phyloP scores from a whole-genome alignment of 257 asterid genomes.

The Solanum appendiculatum region DNA sequence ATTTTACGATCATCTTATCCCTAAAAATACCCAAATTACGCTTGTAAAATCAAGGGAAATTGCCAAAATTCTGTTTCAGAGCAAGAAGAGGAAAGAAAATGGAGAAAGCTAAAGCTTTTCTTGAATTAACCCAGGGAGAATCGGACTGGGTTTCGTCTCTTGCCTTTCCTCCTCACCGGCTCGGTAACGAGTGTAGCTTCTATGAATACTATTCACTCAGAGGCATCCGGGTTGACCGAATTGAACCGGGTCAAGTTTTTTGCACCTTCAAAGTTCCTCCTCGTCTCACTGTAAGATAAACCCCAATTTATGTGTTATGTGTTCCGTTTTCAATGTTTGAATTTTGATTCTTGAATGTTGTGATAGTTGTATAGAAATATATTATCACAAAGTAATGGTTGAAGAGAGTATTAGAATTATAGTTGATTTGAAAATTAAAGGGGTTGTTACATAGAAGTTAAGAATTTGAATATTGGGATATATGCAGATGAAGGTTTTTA shows the following conservation, averaged over 20 bases:
- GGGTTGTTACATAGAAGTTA: neutral
- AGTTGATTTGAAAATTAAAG: neutral
- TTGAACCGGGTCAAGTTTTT: constrained; percentile 41
- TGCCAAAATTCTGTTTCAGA: neutral
- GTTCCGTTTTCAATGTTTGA: neutral
- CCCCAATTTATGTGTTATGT: neutral
- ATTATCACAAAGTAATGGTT: neutral
- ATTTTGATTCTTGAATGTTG: neutral
- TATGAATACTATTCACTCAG: constrained; percentile 49
- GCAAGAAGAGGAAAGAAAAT: constrained; percentile 4
- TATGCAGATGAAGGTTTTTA: neutral
- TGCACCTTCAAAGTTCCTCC: constrained; percentile 68
- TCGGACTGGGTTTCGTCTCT: constrained; percentile 36
- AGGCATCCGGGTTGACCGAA: constrained; percentile 52
- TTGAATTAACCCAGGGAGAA: constrained; percentile 19
- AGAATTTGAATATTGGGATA: neutral
- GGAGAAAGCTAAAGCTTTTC: constrained; percentile 39
- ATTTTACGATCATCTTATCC: neutral
- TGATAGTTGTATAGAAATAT: neutral
- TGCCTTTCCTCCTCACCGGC: constrained; percentile 37
- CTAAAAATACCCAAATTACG: neutral
- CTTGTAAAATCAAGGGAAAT: neutral
- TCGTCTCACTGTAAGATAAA: constrained; percentile 53
- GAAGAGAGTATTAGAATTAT: neutral
- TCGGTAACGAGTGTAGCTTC: constrained; percentile 40